Percentiles rank a stretch among this genome's conserved stretches.
Evolutionary conservation across 441 rosid genomes (phyloP).

Genomic region (Mallotus japonicus): DNA sequence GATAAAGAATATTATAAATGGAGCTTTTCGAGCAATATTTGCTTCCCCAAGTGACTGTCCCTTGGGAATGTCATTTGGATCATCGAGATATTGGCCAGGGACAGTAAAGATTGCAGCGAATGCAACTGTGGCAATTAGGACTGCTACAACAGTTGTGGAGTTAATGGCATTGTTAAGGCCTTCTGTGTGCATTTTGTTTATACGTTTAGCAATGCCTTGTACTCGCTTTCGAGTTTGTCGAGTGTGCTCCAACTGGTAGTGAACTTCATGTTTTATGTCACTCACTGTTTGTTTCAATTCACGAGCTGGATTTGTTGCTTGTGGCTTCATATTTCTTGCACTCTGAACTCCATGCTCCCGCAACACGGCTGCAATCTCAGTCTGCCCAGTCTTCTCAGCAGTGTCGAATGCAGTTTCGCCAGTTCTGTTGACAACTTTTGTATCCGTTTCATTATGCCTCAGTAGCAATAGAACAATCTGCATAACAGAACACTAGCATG

Average conservation of each 20-base stretch:
- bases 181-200: conserved; percentile 79
- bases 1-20: conserved; percentile 73
- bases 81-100: conserved; percentile 77
- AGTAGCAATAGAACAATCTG: conserved; percentile 75
- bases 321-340: conserved; percentile 53
- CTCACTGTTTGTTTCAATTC: conserved; percentile 90
- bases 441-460: conserved; percentile 43
- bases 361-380: conserved; percentile 49
- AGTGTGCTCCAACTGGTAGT: conserved; percentile 86
- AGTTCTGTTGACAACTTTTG: conserved; percentile 51
- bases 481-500: conserved; percentile 15
- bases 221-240: conserved; percentile 72
- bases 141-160: conserved; percentile 90
- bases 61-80: conserved; percentile 33
- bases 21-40: conserved; percentile 50
- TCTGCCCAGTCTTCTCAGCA: conserved; percentile 75
- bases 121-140: conserved; percentile 84
- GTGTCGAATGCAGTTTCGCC: conserved; percentile 85
- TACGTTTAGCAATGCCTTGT: conserved; percentile 75
- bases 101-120: conserved; percentile 93
- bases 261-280: conserved; percentile 90
- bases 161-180: conserved; percentile 95
- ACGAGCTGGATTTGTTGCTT: conserved; percentile 48
- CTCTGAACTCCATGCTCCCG: conserved; percentile 70
- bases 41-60: conserved; percentile 77